phyloP scores from a whole-genome alignment of 2,329 filamentous ascomycete genomes.

The Penicillium polonicum region DNA sequence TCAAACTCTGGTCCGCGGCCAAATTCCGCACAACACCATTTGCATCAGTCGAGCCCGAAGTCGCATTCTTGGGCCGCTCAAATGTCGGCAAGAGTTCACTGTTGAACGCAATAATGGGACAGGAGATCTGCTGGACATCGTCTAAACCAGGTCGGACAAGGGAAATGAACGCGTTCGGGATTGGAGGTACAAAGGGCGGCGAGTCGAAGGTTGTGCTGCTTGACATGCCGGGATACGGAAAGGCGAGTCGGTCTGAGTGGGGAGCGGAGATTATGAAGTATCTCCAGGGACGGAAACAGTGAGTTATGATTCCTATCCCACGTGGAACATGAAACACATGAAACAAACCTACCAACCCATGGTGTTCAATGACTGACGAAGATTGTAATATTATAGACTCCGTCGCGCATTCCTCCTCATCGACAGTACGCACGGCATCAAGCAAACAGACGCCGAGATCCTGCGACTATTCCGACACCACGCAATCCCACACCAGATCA shows the following conservation, averaged over 20 bases:
- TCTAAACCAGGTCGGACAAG: conserved; percentile 61
- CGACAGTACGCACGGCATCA: conserved; percentile 63
- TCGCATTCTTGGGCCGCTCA: conserved; percentile 66
- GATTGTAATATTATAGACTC: conserved; percentile 40
- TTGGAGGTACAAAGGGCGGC: conserved; percentile 51
- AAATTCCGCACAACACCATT: conserved; percentile 61
- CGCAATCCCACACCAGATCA: conserved; percentile 63
- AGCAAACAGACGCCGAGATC: conserved; percentile 58
- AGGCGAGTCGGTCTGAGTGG: conserved; percentile 61
- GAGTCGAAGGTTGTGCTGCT: conserved; percentile 57
- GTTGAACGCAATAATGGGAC: conserved; percentile 62
- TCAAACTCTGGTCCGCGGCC: conserved; percentile 59
- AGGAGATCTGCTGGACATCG: conserved; percentile 55
- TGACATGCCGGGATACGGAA: conserved; percentile 71
- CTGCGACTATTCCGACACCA: conserved; percentile 55
- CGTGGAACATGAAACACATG: not conserved
- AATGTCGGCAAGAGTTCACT: conserved; percentile 70
- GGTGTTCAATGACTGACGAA: not conserved
- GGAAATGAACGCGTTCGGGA: conserved; percentile 65
- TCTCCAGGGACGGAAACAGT: conserved; percentile 60
- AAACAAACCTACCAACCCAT: not conserved
- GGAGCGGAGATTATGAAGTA: conserved; percentile 69
- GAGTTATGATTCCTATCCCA: conserved; percentile 21
- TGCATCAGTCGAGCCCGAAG: conserved; percentile 56
- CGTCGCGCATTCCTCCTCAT: conserved; percentile 64